Base-by-base conservation (phyloP, 2,329 filamentous ascomycete genomes). In the Lachnellula occidentalis region DNA sequence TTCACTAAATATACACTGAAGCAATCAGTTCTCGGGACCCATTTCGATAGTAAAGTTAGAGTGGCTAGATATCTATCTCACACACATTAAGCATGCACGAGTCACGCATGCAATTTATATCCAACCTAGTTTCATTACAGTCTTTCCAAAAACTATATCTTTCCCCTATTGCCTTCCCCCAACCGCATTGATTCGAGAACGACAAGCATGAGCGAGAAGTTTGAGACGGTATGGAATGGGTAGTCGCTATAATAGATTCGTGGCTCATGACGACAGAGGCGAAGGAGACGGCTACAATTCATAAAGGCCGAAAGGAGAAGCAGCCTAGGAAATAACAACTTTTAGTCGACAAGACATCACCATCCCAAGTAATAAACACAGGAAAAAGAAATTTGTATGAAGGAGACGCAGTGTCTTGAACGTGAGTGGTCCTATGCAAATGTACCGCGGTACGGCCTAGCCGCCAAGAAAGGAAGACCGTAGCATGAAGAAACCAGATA, bases 161-260 rank as follows among this genome's bases (percentile, higher is more conserved):
- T 50, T 58, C 50, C 56, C 58, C 58, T 58, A 50, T 46, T 37
- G 48, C 56, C 57, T 42, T 24, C 34, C 41, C 45, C 31, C 6
- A 15, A 21, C 14, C 22, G 19, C n/a, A 21, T 21, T 43, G n/a
- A 43, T 53, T 39, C n/a, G 31, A 57, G 21, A 57, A 57, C 50
- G 46, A 58, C 52, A 57, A 56, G 27, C 49, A 56, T 55, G 53
- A 57, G 52, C 34, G 48, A 58, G 54, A 61, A 62, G 51, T 56
- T 55, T 51, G 48, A 62, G 53, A 64, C 55, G 53, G 56, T 54
- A 66, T 57, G 57, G 66, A 65, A 53, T 61, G 67, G 67, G 67
- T 70, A 69, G 66, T 69, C 67, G 67, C 67, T 67, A 63, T 68
- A 70, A 66, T 65, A 69, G 66, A 70, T 69, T 70, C 67, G 67